Conservation (phyloP, 768 basidiomycete genomes). For the Lactarius evosmus region DNA sequence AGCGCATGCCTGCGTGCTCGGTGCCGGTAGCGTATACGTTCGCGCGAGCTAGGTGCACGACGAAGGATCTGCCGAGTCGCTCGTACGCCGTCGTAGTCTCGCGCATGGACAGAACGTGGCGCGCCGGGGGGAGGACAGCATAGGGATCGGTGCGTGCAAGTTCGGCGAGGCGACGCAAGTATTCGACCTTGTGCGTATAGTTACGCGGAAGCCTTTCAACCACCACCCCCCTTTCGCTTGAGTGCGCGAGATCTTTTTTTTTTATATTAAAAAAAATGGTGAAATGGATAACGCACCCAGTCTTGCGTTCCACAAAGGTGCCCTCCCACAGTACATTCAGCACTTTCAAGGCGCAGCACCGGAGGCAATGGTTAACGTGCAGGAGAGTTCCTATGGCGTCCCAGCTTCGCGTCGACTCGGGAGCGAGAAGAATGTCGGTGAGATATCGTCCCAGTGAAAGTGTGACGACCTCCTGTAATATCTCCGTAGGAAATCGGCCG, state of each 20-base stretch:
- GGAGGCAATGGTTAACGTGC: slow-evolving; percentile 13
- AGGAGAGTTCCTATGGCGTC: slow-evolving; percentile 7
- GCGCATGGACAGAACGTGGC: slow-evolving; percentile 1
- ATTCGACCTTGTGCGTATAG: slow-evolving; percentile 2
- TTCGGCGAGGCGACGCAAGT: slow-evolving; percentile 1
- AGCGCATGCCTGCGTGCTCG: not conserved
- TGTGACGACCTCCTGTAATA: slow-evolving; percentile 9
- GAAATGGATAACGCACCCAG: slow-evolving; percentile 4
- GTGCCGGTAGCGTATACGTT: not conserved
- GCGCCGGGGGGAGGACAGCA: not conserved
- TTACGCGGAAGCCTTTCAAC: not conserved
- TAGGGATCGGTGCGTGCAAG: slow-evolving; percentile 2
- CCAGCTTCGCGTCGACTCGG: slow-evolving; percentile 7
- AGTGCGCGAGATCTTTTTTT: not conserved
- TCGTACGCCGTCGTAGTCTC: not conserved
- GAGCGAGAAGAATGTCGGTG: slow-evolving; percentile 11
- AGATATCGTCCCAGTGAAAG: slow-evolving; percentile 12
- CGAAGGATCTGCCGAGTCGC: slow-evolving; percentile 5
- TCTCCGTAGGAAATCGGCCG: slow-evolving; percentile 9
- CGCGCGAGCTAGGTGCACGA: slow-evolving; percentile 9
- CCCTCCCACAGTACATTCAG: slow-evolving; percentile 9
- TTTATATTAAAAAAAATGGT: too few species aligned
- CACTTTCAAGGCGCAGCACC: slow-evolving; percentile 5
- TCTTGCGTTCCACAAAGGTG: slow-evolving; percentile 6
- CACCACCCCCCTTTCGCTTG: not conserved